These are phyloP conservation scores for Medicago arabica DNA, from an alignment of 306 rosid species.

Conservation along the genomic window DNA sequence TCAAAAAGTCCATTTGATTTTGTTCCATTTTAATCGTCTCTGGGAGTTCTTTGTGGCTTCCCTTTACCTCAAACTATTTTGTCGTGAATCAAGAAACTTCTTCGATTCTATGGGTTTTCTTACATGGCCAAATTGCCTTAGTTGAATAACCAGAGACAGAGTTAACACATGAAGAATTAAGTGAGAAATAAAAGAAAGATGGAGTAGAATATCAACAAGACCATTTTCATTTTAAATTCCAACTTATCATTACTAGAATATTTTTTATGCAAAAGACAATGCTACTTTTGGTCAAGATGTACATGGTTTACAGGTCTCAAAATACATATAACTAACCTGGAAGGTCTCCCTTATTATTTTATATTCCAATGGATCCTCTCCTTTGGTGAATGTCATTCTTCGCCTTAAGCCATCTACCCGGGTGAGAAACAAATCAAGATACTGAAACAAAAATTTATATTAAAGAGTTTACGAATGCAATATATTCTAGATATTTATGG, in stretches of 20 bases:
- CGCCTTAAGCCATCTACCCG: conserved; percentile 93
- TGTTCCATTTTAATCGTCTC: background rate
- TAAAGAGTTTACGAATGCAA: conserved; percentile 28
- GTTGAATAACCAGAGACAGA: background rate
- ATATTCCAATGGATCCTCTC: conserved; percentile 61
- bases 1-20: background rate
- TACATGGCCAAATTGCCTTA: background rate
- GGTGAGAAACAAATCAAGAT: conserved; percentile 85
- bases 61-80: background rate
- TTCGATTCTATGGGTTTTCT: background rate
- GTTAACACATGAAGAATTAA: background rate
- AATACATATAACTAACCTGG: conserved; percentile 67
- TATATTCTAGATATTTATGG: background rate
- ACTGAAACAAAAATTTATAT: conserved; percentile 56
- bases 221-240: conserved; percentile 10
- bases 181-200: background rate
- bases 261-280: background rate
- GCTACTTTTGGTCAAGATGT: background rate
- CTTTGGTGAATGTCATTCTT: conserved; percentile 57
- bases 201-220: conserved; percentile 9
- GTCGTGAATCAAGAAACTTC: background rate
- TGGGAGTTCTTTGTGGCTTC: background rate
- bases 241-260: conserved; percentile 24
- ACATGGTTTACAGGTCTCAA: background rate
- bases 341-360: conserved; percentile 71